These are phyloP conservation scores for Leishmania amazonensis DNA, from an alignment of 208 protist genomes.

Conservation along the genomic window DNA sequence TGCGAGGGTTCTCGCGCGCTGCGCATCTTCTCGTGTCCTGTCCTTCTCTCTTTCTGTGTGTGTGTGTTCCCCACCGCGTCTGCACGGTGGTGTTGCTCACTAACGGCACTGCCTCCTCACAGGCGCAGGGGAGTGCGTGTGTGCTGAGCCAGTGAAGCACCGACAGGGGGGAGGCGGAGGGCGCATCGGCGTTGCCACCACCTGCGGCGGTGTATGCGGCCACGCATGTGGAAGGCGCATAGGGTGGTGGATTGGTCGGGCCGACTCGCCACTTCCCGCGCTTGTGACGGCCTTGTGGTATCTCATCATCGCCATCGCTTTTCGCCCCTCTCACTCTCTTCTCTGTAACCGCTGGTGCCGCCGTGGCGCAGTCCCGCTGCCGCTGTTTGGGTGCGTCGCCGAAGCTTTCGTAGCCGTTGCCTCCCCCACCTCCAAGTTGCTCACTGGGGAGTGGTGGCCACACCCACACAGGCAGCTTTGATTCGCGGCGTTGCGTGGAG, in stretches of 20 bases:
- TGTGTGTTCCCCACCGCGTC: too few species aligned
- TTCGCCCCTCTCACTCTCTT: background rate
- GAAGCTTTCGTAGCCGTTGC: background rate
- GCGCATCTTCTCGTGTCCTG: background rate
- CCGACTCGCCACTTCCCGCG: too few species aligned
- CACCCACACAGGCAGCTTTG: background rate
- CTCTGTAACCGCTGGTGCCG: background rate
- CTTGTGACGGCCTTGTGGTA: too few species aligned
- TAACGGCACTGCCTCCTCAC: too few species aligned
- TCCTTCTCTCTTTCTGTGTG: background rate
- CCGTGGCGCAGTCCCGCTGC: background rate
- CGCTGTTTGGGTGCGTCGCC: background rate
- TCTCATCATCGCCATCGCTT: background rate
- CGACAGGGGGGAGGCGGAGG: too few species aligned
- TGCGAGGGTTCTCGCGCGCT: background rate
- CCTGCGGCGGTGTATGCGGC: too few species aligned
- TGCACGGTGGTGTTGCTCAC: too few species aligned
- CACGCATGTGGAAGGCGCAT: too few species aligned
- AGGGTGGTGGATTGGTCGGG: too few species aligned
- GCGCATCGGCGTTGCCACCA: too few species aligned
- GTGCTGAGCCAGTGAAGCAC: too few species aligned
- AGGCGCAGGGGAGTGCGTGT: too few species aligned
- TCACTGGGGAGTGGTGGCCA: background rate
- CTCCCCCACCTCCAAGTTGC: background rate
- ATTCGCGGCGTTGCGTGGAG: background rate